Evolutionary conservation across 345 rosid species (phyloP).

Genomic region (Eucalyptus cloeziana): DNA sequence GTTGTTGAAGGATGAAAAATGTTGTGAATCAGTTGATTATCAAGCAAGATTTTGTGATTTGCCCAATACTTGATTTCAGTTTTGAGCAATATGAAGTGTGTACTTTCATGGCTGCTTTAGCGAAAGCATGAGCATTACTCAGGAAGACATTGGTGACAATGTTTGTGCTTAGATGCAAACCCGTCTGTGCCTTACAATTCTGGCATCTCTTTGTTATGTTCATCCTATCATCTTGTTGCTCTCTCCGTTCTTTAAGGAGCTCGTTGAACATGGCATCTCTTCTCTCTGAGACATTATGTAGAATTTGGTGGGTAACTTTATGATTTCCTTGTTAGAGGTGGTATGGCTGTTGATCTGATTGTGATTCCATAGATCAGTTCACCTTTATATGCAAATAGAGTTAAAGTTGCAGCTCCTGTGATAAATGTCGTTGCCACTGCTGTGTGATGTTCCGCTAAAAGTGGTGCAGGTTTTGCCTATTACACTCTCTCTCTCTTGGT

Average conservation of each 20-base stretch:
- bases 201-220: not conserved
- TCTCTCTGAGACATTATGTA: not conserved
- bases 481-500: not conserved
- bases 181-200: not conserved
- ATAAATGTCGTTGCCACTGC: slow-evolving; percentile 79
- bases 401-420: slow-evolving; percentile 84
- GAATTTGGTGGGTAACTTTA: not conserved
- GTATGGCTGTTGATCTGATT: not conserved
- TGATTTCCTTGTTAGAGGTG: not conserved
- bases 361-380: not conserved
- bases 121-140: not conserved
- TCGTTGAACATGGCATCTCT: not conserved
- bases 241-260: not conserved
- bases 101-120: not conserved
- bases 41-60: not conserved
- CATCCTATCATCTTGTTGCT: not conserved
- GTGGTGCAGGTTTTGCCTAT: slow-evolving; percentile 57
- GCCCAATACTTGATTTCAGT: not conserved
- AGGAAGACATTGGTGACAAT: not conserved
- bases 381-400: slow-evolving; percentile 82
- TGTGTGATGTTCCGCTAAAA: slow-evolving; percentile 88
- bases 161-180: not conserved
- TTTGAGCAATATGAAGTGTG: not conserved
- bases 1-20: not conserved
- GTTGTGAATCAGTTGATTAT: not conserved